Percentiles rank a stretch among this genome's conserved stretches.
Evolutionary conservation across 257 asterid genomes (phyloP).

Genomic region (Echites panduratus): DNA sequence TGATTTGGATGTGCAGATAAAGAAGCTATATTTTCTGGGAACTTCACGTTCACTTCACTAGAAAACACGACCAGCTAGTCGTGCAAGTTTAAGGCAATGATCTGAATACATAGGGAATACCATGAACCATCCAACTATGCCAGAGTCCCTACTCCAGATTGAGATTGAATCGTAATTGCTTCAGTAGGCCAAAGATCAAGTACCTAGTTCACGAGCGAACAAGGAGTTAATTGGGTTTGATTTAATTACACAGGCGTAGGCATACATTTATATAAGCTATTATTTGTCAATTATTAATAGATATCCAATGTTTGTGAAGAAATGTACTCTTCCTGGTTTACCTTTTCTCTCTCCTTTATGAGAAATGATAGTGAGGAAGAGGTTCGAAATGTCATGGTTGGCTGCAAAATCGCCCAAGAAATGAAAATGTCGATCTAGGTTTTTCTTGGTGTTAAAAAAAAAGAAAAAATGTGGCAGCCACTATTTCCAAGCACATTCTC

Average conservation of each 20-base stretch:
- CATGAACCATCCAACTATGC: slow-evolving; percentile 7
- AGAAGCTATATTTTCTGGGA: slow-evolving; percentile 69
- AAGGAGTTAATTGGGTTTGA: not conserved
- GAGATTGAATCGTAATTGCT: not conserved
- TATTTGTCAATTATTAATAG: too few relatives aligned
- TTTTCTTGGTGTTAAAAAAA: too few relatives aligned
- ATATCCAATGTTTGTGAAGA: too few relatives aligned
- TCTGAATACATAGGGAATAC: not conserved
- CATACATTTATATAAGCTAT: too few relatives aligned
- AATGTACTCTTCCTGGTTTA: too few relatives aligned
- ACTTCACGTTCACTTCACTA: slow-evolving; percentile 69
- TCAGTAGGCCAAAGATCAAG: not conserved
- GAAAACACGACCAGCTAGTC: slow-evolving; percentile 28
- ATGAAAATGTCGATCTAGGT: too few relatives aligned
- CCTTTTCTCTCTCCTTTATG: too few relatives aligned
- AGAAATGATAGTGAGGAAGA: too few relatives aligned
- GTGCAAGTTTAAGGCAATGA: slow-evolving; percentile 17
- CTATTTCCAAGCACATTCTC: too few relatives aligned
- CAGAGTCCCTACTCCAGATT: not conserved
- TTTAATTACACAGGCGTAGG: not conserved
- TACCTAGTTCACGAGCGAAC: not conserved
- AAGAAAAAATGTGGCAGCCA: too few relatives aligned
- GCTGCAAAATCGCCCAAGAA: too few relatives aligned
- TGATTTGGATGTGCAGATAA: slow-evolving; percentile 44
- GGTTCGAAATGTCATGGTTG: too few relatives aligned